Evolutionary conservation across 495 filamentous ascomycete species (phyloP).

Genomic region (Aspergillus indologenus): DNA sequence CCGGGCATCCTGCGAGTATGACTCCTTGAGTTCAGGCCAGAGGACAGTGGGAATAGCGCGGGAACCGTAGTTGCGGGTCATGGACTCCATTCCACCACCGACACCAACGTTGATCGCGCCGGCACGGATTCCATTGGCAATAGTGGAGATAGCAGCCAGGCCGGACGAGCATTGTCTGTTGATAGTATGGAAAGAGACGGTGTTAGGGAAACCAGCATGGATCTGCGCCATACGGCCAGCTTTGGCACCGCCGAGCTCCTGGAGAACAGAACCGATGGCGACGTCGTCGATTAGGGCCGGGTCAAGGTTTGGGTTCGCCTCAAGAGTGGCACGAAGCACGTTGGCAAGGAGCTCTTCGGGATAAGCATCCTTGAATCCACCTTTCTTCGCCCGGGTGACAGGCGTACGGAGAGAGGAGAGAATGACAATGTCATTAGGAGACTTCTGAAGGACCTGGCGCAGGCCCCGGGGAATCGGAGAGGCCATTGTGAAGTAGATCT

Average conservation of each 20-base stretch:
- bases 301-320: constrained; percentile 70
- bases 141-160: constrained; percentile 66
- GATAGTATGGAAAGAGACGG: constrained; percentile 75
- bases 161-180: constrained; percentile 84
- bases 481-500: constrained; percentile 38
- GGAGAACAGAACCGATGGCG: constrained; percentile 80
- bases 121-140: constrained; percentile 67
- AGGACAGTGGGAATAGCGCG: constrained; percentile 76
- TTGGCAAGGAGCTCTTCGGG: constrained; percentile 82
- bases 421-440: constrained; percentile 80
- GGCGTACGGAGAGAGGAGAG: constrained; percentile 85
- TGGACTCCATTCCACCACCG: constrained; percentile 88
- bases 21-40: constrained; percentile 71
- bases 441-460: constrained; percentile 73
- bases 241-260: constrained; percentile 87
- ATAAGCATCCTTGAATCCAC: constrained; percentile 81
- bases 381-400: constrained; percentile 76
- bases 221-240: constrained; percentile 87
- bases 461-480: constrained; percentile 62
- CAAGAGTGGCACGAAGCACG: constrained; percentile 80
- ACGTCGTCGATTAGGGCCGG: constrained; percentile 74
- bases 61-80: constrained; percentile 84
- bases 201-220: constrained; percentile 72
- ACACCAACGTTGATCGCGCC: constrained; percentile 76
- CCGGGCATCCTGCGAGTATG: constrained; percentile 60